Conservation (phyloP, 2,329 filamentous ascomycete species). For the Acrodontium crateriforme region DNA sequence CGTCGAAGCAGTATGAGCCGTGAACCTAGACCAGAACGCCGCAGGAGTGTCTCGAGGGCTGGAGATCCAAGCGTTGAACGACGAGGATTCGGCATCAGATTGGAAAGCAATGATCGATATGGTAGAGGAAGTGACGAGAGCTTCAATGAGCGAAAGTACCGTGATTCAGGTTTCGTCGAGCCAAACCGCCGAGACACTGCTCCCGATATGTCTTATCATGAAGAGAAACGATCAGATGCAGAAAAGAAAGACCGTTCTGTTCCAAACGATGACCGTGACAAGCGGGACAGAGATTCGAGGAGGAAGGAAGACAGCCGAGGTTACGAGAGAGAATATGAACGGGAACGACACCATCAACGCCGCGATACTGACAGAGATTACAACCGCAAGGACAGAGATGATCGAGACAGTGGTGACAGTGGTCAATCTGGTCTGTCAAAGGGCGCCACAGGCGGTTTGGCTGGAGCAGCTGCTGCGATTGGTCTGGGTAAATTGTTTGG, state of each 20-base stretch:
- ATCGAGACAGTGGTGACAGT: constrained; percentile 8
- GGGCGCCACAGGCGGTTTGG: constrained; percentile 18
- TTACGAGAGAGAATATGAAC: constrained; percentile 14
- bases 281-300: constrained; percentile 14
- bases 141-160: constrained; percentile 24
- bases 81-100: constrained; percentile 35
- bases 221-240: constrained; percentile 13
- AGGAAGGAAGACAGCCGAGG: constrained; percentile 19
- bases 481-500: constrained; percentile 16
- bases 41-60: constrained; percentile 23
- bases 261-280: constrained; percentile 18
- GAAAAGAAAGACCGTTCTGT: constrained; percentile 16
- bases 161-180: constrained; percentile 16
- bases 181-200: constrained; percentile 18
- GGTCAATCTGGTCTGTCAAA: constrained; percentile 13
- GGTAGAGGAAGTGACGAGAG: constrained; percentile 25
- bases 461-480: constrained; percentile 18
- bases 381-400: constrained; percentile 13
- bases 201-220: constrained; percentile 12
- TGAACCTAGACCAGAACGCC: constrained; percentile 11
- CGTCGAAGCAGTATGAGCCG: too few relatives aligned
- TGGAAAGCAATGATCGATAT: constrained; percentile 17
- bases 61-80: constrained; percentile 30
- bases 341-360: constrained; percentile 7
- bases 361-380: constrained; percentile 5